phyloP scores from a whole-genome alignment of 2,329 filamentous ascomycete species.

The Calonectria leucothoes region DNA sequence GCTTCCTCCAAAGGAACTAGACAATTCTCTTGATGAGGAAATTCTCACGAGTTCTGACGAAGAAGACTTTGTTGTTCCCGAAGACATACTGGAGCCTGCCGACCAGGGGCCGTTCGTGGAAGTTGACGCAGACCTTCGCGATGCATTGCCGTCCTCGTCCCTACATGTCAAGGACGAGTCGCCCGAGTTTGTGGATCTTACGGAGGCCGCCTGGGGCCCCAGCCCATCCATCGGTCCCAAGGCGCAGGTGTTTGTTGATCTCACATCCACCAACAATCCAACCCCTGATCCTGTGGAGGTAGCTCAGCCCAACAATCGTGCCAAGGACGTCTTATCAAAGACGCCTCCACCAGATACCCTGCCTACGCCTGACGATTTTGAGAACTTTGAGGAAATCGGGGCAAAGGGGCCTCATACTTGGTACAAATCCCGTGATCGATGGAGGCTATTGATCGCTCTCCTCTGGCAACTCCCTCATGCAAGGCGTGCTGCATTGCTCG shows the following conservation, averaged over 20 bases:
- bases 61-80: slow-evolving; percentile 62
- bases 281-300: neutral
- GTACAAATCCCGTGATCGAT: slow-evolving; percentile 42
- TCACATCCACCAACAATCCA: slow-evolving; percentile 38
- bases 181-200: slow-evolving; percentile 44
- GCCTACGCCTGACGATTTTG: slow-evolving; percentile 39
- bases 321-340: neutral
- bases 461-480: slow-evolving; percentile 45
- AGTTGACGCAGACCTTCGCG: neutral
- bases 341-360: neutral
- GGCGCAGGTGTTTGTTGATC: slow-evolving; percentile 35
- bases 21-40: slow-evolving; percentile 55
- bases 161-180: slow-evolving; percentile 35
- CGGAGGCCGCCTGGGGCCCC: slow-evolving; percentile 38
- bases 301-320: neutral
- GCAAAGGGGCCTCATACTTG: slow-evolving; percentile 34
- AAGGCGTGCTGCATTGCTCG: slow-evolving; percentile 43
- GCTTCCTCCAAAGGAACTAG: slow-evolving; percentile 3
- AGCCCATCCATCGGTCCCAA: neutral
- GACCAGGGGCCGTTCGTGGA: slow-evolving; percentile 1
- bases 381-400: slow-evolving; percentile 38
- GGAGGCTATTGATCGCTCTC: slow-evolving; percentile 44
- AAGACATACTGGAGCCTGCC: slow-evolving; percentile 25
- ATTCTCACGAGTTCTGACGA: slow-evolving; percentile 63
- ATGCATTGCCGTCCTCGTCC: neutral